Percentiles rank a stretch among this genome's conserved stretches.
Evolutionary conservation across 1,139 yeast genomes (phyloP).

Genomic region (Taphrina deformans): DNA sequence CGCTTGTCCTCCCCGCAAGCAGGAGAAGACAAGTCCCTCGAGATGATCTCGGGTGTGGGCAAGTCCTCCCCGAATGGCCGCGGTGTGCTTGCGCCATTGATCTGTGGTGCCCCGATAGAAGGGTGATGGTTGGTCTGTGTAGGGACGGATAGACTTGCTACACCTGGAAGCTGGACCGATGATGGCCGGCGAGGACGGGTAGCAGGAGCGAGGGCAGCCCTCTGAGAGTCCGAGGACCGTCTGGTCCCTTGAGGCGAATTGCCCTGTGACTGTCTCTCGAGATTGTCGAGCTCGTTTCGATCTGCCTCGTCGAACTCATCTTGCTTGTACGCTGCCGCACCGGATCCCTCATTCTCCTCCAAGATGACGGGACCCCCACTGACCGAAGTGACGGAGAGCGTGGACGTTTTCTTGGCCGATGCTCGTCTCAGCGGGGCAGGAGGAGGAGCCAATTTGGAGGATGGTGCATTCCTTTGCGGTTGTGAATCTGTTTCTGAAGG

Average conservation of each 20-base stretch:
- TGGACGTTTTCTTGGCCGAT: background rate
- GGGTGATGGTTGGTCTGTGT: background rate
- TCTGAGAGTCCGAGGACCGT: background rate
- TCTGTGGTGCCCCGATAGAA: constrained; percentile 25
- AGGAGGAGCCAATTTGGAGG: constrained; percentile 8
- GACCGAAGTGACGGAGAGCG: background rate
- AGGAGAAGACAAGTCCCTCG: constrained; percentile 8
- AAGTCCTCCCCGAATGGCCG: constrained; percentile 26
- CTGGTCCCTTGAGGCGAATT: background rate
- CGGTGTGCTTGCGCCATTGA: constrained; percentile 25
- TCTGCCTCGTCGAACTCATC: constrained; percentile 9
- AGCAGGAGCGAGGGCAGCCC: background rate
- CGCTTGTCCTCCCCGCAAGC: background rate
- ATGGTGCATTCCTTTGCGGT: background rate
- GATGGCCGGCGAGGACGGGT: background rate
- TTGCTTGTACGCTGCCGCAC: background rate
- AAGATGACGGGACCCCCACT: background rate
- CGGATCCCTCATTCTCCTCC: background rate
- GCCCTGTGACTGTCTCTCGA: constrained; percentile 2
- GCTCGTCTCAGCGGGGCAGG: constrained; percentile 9
- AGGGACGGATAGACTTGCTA: background rate
- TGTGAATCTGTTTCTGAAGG: background rate
- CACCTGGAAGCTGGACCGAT: background rate
- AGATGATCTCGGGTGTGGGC: constrained; percentile 29
- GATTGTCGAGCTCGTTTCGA: constrained; percentile 14